Evolutionary conservation across 768 basidiomycete genomes (phyloP), one percentile per base, ranked within the genome.

Genomic region (Amanita subjunquillea): DNA sequence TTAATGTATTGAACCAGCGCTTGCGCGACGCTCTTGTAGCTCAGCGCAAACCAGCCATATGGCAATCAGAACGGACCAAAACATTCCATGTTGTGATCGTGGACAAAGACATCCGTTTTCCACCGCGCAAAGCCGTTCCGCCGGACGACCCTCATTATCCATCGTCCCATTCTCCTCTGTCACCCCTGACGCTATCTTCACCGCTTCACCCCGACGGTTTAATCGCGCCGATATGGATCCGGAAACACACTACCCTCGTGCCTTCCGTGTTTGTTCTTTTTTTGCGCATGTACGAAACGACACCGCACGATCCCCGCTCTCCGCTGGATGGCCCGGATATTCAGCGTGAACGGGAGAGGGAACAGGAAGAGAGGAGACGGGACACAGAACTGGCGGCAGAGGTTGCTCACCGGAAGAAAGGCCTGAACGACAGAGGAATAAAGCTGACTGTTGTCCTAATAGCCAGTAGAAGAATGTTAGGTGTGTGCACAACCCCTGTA

Each of bases 201-300:
- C 95, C 96, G 0, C 72, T 96, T 7, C 80, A 91, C 65, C 96
- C 96, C 0, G 96, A 99, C 63, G 96, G 96, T 0, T 69, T 99
- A 50, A 91, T 99, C 50, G 92, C 96, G 2, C 96, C 96, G 1
- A 91, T 98, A 63, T 99, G 96, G 96, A 83, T 98, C 32, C 78
- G 93, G 41, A 99, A 98, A 67, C 96, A 99, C 62, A 89, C 89
- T 0, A 82, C 89, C 1, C 82, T 96, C 30, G 69, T 97, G 0
- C 96, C 96, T 0, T 85, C 90, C 22, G 94, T 97, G 0, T 95
- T 97, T 65, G 88, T 98, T 7, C 74, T 96, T 55, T 96, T 97
- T 65, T 69, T 89, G 51, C 81, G 89, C 51, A 73, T 98, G 55
- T 92, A 74, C 61, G 94, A 97, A 64, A 70, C 70, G 20, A 75